phyloP scores from a whole-genome alignment of 345 rosid species.

The Orychophragmus violaceus region DNA sequence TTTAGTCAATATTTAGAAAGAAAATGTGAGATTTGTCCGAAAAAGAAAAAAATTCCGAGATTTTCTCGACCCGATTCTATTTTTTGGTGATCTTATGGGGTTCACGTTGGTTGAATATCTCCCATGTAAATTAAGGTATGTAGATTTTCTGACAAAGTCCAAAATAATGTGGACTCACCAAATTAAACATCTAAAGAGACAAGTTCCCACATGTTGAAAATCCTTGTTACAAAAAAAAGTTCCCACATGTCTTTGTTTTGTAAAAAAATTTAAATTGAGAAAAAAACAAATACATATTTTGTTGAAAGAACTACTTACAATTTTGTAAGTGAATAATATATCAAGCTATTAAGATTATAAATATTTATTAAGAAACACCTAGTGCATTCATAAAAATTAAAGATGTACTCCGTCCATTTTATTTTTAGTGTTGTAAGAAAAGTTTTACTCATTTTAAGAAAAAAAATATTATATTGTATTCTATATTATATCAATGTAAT shows the following conservation, averaged over 20 bases:
- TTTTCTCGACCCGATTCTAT: constrained; percentile 24
- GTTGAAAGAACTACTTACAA: background rate
- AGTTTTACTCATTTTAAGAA: background rate
- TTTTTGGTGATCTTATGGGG: constrained; percentile 8
- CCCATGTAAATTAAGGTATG: background rate
- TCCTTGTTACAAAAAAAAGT: too few relatives aligned
- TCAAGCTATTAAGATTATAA: background rate
- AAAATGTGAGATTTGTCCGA: constrained; percentile 16
- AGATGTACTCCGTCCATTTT: background rate
- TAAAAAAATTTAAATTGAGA: too few relatives aligned
- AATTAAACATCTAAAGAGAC: background rate
- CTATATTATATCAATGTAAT: background rate
- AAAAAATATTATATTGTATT: background rate
- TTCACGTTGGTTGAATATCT: background rate
- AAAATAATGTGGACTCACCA: background rate
- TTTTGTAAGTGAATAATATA: background rate
- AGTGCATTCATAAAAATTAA: too few relatives aligned
- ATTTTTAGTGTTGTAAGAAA: too few relatives aligned
- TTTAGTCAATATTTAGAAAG: constrained; percentile 28
- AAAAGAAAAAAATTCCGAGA: background rate
- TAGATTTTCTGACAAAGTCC: background rate
- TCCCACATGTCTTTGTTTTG: background rate
- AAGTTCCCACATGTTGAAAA: background rate
- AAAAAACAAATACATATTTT: too few relatives aligned
- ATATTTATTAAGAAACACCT: background rate